Conservation (phyloP, 139 green algal species). For the Picochlorum sp. region DNA sequence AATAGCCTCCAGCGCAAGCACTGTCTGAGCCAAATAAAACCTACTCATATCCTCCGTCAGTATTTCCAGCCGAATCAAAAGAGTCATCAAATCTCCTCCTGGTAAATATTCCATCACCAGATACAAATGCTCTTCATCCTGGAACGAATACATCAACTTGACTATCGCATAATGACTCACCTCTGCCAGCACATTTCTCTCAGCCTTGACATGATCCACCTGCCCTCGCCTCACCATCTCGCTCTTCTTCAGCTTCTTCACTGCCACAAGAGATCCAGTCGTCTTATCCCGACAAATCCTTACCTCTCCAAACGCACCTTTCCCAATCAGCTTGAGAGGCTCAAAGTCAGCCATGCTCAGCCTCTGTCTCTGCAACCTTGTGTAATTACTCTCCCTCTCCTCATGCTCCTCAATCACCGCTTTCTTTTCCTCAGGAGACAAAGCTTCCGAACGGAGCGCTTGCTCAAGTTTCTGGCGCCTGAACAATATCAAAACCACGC, state of each 20-base stretch:
- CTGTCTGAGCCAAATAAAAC: conserved; percentile 37
- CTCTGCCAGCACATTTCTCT: conserved; percentile 91
- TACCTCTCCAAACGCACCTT: conserved; percentile 94
- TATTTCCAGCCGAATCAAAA: conserved; percentile 96
- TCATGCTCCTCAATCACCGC: conserved; percentile 59
- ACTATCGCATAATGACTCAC: conserved; percentile 75
- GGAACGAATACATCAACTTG: conserved; percentile 90
- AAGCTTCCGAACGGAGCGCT: conserved; percentile 40
- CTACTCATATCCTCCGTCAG: conserved; percentile 59
- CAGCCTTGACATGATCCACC: conserved; percentile 90
- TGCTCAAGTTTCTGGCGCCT: conserved; percentile 65
- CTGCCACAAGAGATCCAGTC: conserved; percentile 81
- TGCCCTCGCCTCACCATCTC: conserved; percentile 94
- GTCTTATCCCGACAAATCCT: conserved; percentile 72
- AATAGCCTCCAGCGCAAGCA: conserved; percentile 83
- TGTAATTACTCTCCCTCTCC: conserved; percentile 64
- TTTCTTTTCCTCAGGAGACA: conserved; percentile 49
- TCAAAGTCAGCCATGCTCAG: conserved; percentile 89
- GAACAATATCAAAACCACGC: neutral
- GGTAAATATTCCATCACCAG: conserved; percentile 98
- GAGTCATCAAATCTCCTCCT: conserved; percentile 95
- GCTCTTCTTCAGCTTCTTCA: conserved; percentile 95
- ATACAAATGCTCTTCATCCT: conserved; percentile 93
- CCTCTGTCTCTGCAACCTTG: conserved; percentile 72
- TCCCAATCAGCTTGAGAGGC: conserved; percentile 87